phyloP scores from a whole-genome alignment of 805 yeast genomes.

The Kuraishia capsulata region DNA sequence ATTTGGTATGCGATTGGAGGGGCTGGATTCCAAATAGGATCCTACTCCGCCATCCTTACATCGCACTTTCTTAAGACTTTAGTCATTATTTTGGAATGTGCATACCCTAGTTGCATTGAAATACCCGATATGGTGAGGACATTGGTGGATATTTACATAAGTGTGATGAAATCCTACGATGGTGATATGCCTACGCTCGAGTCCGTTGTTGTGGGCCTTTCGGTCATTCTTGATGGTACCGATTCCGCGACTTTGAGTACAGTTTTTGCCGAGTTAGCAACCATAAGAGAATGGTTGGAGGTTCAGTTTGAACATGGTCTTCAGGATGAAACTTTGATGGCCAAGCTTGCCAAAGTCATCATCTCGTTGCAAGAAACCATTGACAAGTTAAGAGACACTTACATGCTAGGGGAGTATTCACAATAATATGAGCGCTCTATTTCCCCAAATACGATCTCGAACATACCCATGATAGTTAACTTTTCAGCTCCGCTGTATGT shows the following conservation, averaged over 20 bases:
- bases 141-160: slow-evolving; percentile 23
- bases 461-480: too few relatives aligned
- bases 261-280: not conserved
- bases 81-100: slow-evolving; percentile 44
- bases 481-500: too few relatives aligned
- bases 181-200: not conserved
- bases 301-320: not conserved
- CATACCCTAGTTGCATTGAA: slow-evolving; percentile 44
- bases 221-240: not conserved
- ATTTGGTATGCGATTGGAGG: slow-evolving; percentile 32
- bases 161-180: slow-evolving; percentile 3
- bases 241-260: not conserved
- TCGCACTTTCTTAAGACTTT: slow-evolving; percentile 55
- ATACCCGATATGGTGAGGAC: slow-evolving; percentile 52
- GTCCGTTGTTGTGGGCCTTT: not conserved
- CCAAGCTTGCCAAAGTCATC: not conserved
- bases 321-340: not conserved
- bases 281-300: not conserved
- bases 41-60: slow-evolving; percentile 41
- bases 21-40: slow-evolving; percentile 38
- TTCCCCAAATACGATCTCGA: too few relatives aligned
- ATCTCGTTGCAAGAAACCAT: not conserved
- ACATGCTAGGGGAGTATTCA: not conserved
- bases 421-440: slow-evolving; percentile 1
- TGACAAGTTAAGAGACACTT: not conserved